Evolutionary conservation across 2,329 filamentous ascomycete genomes (phyloP).

Genomic region (Scorias spongiosa): DNA sequence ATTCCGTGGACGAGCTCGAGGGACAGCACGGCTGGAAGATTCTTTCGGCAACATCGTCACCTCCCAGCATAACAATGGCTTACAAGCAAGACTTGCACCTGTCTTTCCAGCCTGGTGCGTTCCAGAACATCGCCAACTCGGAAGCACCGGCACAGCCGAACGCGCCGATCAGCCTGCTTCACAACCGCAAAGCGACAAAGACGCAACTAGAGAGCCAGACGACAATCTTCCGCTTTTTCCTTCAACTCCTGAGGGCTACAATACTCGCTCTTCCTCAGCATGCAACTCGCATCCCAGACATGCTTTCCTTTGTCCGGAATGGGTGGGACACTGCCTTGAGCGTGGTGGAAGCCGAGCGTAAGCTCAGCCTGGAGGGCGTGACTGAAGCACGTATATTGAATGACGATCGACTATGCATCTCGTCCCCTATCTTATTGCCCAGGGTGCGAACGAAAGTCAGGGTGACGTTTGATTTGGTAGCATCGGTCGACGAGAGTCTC

Average conservation of each 20-base stretch:
- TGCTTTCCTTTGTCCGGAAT: slow-evolving; percentile 44
- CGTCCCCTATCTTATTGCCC: slow-evolving; percentile 45
- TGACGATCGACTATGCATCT: slow-evolving; percentile 50
- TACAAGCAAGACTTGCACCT: slow-evolving; percentile 60
- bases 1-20: slow-evolving; percentile 50
- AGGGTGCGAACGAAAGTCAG: slow-evolving; percentile 55
- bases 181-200: slow-evolving; percentile 46
- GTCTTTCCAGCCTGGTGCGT: slow-evolving; percentile 52
- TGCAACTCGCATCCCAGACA: slow-evolving; percentile 38
- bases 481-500: slow-evolving; percentile 36
- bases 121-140: slow-evolving; percentile 25
- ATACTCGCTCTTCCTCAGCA: slow-evolving; percentile 46
- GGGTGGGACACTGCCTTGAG: slow-evolving; percentile 51
- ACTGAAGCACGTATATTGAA: slow-evolving; percentile 48
- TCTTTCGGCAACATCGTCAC: slow-evolving; percentile 41
- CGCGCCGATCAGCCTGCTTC: slow-evolving; percentile 51
- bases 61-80: slow-evolving; percentile 53
- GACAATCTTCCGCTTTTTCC: slow-evolving; percentile 58
- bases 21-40: slow-evolving; percentile 56
- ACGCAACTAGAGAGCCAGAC: slow-evolving; percentile 41
- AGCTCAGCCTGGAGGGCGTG: slow-evolving; percentile 48
- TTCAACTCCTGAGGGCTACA: slow-evolving; percentile 55
- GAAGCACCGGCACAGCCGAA: slow-evolving; percentile 19
- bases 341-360: slow-evolving; percentile 45
- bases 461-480: slow-evolving; percentile 41